Conservation (phyloP, 331 rosid genomes). For the Spiraea crenata region DNA sequence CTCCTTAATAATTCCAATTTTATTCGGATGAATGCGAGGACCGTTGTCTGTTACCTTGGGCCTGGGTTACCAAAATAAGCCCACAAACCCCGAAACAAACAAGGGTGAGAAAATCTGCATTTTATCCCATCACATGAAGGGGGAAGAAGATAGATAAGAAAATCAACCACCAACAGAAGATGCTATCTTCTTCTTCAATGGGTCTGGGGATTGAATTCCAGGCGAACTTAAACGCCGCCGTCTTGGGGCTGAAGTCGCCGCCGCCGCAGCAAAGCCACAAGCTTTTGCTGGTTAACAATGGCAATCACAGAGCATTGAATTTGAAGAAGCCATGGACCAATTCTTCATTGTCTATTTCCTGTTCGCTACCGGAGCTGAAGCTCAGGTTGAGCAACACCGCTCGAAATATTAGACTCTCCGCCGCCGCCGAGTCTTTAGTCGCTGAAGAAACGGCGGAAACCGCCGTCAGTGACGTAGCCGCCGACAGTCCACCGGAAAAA, state of each 20-base stretch:
- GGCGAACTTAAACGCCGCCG: conserved; percentile 34
- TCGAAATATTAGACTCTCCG: conserved; percentile 22
- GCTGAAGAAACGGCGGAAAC: conserved; percentile 24
- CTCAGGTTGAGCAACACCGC: background rate
- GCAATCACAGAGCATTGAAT: background rate
- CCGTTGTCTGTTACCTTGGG: background rate
- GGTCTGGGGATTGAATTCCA: conserved; percentile 43
- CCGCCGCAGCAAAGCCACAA: background rate
- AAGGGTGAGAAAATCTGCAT: background rate
- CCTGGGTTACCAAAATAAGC: background rate
- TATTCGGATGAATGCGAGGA: too few species aligned
- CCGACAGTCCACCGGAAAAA: conserved; percentile 21
- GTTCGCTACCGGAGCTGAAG: conserved; percentile 19
- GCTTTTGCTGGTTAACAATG: background rate
- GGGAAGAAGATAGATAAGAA: conserved; percentile 10
- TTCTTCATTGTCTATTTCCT: conserved; percentile 10
- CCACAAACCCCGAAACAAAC: background rate
- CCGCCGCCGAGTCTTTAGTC: conserved; percentile 32
- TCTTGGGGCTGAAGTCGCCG: background rate
- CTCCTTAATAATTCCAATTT: too few species aligned
- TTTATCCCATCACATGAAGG: conserved; percentile 5
- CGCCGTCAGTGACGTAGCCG: conserved; percentile 14
- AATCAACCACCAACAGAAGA: conserved; percentile 1
- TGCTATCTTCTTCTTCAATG: conserved; percentile 34
- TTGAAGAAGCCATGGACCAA: conserved; percentile 15